Percentiles rank a stretch among this genome's conserved stretches.
Conservation (phyloP, 1,284 basidiomycete genomes). For the Moesziomyces aphidis region DNA sequence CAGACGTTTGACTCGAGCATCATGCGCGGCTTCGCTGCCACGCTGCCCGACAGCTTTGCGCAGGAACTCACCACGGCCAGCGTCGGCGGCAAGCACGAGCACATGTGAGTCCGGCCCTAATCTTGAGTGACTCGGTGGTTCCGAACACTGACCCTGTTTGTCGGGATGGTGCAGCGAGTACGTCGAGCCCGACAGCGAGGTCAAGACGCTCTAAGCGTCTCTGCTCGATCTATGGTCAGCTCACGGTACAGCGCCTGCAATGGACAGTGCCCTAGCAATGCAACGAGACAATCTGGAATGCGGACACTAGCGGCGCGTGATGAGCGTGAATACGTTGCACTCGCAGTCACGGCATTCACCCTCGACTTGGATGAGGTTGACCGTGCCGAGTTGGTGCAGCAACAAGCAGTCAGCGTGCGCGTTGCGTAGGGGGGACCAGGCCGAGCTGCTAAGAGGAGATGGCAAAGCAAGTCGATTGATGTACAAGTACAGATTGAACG, state of each 20-base stretch:
- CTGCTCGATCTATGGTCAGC: too few species aligned
- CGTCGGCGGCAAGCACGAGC: slow-evolving; percentile 50
- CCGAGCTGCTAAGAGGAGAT: too few species aligned
- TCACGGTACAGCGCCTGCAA: not conserved
- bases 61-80: slow-evolving; percentile 38
- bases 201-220: slow-evolving; percentile 43
- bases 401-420: too few species aligned
- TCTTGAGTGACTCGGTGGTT: too few species aligned
- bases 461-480: not conserved
- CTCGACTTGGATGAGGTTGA: too few species aligned
- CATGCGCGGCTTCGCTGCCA: slow-evolving; percentile 61
- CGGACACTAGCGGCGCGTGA: too few species aligned
- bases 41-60: slow-evolving; percentile 44
- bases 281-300: too few species aligned
- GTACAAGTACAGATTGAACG: slow-evolving; percentile 4
- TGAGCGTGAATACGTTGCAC: too few species aligned
- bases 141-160: not conserved
- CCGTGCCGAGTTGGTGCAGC: too few species aligned
- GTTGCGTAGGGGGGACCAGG: too few species aligned
- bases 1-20: slow-evolving; percentile 59
- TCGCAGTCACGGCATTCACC: too few species aligned
- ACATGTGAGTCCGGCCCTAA: slow-evolving; percentile 47
- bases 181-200: slow-evolving; percentile 61
- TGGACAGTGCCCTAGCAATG: not conserved
- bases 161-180: slow-evolving; percentile 44